Conservation (phyloP, 169 alveolate genomes). For the Plasmodium chabaudi region DNA sequence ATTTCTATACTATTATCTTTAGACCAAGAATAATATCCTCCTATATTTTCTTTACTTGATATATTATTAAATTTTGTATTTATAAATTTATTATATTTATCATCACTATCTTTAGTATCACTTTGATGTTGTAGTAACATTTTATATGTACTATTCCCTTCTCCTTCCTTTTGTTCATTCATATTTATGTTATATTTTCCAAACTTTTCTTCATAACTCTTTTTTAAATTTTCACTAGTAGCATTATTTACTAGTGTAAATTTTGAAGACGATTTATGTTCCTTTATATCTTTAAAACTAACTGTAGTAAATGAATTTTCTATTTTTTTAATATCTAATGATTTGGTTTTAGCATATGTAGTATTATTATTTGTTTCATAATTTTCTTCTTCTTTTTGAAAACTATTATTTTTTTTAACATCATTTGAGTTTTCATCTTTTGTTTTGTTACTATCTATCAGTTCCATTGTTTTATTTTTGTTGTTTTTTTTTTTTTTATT, state of each 20-base stretch:
- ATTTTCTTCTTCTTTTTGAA: neutral
- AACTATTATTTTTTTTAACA: neutral
- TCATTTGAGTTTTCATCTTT: slow-evolving; percentile 11
- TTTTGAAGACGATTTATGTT: neutral
- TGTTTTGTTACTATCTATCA: slow-evolving; percentile 24
- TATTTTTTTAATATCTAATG: neutral
- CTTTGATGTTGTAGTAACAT: too few relatives aligned
- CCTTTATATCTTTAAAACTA: slow-evolving; percentile 1
- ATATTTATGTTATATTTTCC: too few relatives aligned
- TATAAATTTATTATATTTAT: neutral
- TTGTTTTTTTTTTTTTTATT: slow-evolving; percentile 40
- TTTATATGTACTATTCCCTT: too few relatives aligned
- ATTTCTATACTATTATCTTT: too few relatives aligned
- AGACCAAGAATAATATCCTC: neutral
- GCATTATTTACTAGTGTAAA: too few relatives aligned
- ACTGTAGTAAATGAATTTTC: neutral
- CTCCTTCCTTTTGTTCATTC: too few relatives aligned
- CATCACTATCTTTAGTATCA: neutral
- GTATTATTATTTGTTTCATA: neutral
- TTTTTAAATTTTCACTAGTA: neutral
- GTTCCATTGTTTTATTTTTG: slow-evolving; percentile 28
- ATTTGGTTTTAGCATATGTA: neutral
- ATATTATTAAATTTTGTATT: neutral
- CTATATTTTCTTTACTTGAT: neutral
- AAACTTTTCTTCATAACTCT: too few relatives aligned